These are phyloP conservation scores for Aspergillus sparsus DNA, from an alignment of 495 filamentous ascomycete species.

Conservation along the genomic window DNA sequence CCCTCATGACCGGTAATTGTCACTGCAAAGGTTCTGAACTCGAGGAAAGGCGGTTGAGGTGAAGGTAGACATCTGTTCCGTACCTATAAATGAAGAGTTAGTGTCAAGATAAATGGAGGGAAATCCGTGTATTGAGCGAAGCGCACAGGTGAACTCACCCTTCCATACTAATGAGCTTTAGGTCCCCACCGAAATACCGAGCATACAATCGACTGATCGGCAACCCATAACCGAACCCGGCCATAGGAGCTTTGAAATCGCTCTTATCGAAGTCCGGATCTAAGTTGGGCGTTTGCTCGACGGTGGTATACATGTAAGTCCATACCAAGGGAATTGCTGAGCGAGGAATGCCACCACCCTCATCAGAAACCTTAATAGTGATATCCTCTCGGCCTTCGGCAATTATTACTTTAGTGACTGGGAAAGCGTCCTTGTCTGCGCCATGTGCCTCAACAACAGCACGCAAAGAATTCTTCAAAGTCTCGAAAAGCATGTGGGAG, in stretches of 20 bases:
- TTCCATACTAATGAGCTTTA: slow-evolving; percentile 99
- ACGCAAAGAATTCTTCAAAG: slow-evolving; percentile 94
- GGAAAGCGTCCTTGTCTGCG: slow-evolving; percentile 91
- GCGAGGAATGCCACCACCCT: slow-evolving; percentile 92
- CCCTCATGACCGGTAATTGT: slow-evolving; percentile 97
- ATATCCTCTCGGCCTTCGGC: slow-evolving; percentile 98
- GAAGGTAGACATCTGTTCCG: slow-evolving; percentile 97
- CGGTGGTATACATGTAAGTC: slow-evolving; percentile 99
- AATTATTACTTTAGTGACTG: slow-evolving; percentile 94
- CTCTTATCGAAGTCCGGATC: slow-evolving; percentile 99
- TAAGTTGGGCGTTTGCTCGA: slow-evolving; percentile 89
- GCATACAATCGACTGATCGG: slow-evolving; percentile 94
- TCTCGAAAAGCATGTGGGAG: slow-evolving; percentile 99
- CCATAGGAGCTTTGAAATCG: slow-evolving; percentile 99
- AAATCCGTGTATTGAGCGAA: slow-evolving; percentile 3
- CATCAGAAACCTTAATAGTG: slow-evolving; percentile 95
- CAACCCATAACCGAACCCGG: slow-evolving; percentile 94
- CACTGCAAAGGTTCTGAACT: slow-evolving; percentile 97
- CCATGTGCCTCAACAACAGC: slow-evolving; percentile 96
- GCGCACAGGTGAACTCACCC: slow-evolving; percentile 63
- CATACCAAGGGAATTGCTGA: slow-evolving; percentile 92
- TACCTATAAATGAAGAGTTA: slow-evolving; percentile 60
- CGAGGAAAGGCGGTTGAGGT: slow-evolving; percentile 91
- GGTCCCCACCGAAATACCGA: slow-evolving; percentile 93
- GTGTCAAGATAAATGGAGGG: slow-evolving; percentile 11